Base-by-base conservation (phyloP, 1,284 basidiomycete genomes). In the Cryptococcus amylolentus region DNA sequence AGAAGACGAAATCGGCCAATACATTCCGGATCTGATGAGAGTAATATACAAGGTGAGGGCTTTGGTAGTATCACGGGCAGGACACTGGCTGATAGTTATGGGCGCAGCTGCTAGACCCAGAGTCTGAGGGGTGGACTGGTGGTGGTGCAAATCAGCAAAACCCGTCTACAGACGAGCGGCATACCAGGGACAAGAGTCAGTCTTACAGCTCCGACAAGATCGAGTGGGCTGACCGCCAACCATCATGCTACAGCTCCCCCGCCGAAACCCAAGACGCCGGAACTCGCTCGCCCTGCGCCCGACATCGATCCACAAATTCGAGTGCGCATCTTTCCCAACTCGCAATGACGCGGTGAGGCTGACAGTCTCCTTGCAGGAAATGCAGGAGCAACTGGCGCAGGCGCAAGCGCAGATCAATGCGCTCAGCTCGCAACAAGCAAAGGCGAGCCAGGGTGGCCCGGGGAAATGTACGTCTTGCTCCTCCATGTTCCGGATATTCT, bases 151-250 rank as follows among this genome's bases (percentile, higher is more conserved):
- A 35, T 10, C 6, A 5, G 31, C 10, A 6, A 35, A 23, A 23
- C 23, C 14, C 40, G 7, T 42, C 40, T 42, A 7, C 40, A 20
- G 55, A 52, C 18, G 66, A 61, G 46, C 66, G 56, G 49, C 55
- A 60, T 35, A 10, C 31, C 31, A 23, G 23, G 3, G 23, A 23
- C 23, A 23, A 23, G 23, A 23, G 23, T 23, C 23, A 23, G 23
- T 23, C 23, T 23, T 23, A 3, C 23, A 23, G 23, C 23, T 23
- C 23, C 23, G 2, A 23, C 23, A 23, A 23, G 23, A 23, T 23
- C 23, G 23, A 23, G 23, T 23, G 23, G 23, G 23, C 23, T 23
- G 23, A 23, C 23, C 23, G 23, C 23, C 3, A 3, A 23, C 23
- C 23, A 23, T 23, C 2, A 23, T 23, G 3, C 2, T 10, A 35